Conservation (phyloP, 257 asterid species). For the Scutellaria galericulata region DNA sequence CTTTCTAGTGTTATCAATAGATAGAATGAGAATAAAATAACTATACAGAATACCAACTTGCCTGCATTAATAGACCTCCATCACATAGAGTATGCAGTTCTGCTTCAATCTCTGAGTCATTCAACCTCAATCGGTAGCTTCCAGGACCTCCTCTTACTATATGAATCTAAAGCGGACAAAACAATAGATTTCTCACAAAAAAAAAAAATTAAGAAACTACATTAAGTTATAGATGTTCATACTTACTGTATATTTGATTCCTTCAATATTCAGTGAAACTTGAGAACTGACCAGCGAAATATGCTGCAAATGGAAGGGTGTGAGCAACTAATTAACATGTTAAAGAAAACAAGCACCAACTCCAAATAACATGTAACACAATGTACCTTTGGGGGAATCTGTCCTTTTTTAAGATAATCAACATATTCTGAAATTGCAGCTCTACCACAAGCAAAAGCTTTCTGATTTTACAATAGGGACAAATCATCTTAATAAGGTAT, state of each 20-base stretch:
- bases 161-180: conserved; percentile 50
- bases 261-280: conserved; percentile 96
- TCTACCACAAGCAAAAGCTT: conserved; percentile 97
- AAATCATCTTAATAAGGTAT: too few species aligned
- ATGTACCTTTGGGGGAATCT: conserved; percentile 96
- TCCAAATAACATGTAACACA: conserved; percentile 6
- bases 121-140: conserved; percentile 83
- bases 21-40: background rate
- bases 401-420: conserved; percentile 99
- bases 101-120: conserved; percentile 84
- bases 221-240: conserved; percentile 22
- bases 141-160: conserved; percentile 93
- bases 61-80: conserved; percentile 99
- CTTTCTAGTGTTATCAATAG: too few species aligned
- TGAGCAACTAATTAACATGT: too few species aligned
- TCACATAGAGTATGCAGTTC: conserved; percentile 98
- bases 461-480: conserved; percentile 53
- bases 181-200: conserved; percentile 11
- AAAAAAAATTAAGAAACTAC: conserved; percentile 5
- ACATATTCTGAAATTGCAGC: conserved; percentile 94
- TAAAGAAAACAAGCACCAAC: conserved; percentile 26
- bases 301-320: conserved; percentile 62
- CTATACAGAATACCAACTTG: conserved; percentile 20
- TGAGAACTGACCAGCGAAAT: conserved; percentile 93
- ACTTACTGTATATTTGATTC: conserved; percentile 97